These are phyloP conservation scores for Hypoxylon rickii DNA, from an alignment of 495 filamentous ascomycete species.

Conservation along the genomic window DNA sequence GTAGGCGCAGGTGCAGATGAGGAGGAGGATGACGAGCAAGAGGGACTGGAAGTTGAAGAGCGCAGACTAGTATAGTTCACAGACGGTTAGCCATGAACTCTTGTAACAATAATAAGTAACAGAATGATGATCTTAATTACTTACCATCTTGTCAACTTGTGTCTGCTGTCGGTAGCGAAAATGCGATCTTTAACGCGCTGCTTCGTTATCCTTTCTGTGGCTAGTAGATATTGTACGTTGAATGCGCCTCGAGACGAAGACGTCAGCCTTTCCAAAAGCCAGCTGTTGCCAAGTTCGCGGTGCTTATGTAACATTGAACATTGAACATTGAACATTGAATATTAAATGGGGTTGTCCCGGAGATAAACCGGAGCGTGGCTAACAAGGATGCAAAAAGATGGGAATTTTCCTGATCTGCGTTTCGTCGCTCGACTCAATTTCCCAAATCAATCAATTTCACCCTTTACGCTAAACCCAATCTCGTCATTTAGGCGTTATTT, in stretches of 20 bases:
- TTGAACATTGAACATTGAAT: not conserved
- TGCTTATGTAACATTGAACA: constrained; percentile 1
- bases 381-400: not conserved
- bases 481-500: no score
- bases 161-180: not conserved
- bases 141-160: constrained; percentile 20
- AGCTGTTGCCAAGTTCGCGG: constrained; percentile 22
- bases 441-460: no score
- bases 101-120: no score
- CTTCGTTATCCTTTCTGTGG: not conserved
- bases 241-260: not conserved
- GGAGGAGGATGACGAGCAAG: constrained; percentile 87
- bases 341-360: constrained; percentile 8
- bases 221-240: not conserved
- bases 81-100: no score
- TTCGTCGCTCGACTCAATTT: no score
- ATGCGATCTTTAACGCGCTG: not conserved
- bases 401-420: no score
- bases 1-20: constrained; percentile 95
- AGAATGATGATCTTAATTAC: not conserved
- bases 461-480: no score
- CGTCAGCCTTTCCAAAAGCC: constrained; percentile 22
- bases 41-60: constrained; percentile 98
- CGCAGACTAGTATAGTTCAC: constrained; percentile 72
- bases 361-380: constrained; percentile 13